These are phyloP conservation scores for Flammula alnicola DNA, from an alignment of 1,284 basidiomycete genomes.

Conservation along the genomic window DNA sequence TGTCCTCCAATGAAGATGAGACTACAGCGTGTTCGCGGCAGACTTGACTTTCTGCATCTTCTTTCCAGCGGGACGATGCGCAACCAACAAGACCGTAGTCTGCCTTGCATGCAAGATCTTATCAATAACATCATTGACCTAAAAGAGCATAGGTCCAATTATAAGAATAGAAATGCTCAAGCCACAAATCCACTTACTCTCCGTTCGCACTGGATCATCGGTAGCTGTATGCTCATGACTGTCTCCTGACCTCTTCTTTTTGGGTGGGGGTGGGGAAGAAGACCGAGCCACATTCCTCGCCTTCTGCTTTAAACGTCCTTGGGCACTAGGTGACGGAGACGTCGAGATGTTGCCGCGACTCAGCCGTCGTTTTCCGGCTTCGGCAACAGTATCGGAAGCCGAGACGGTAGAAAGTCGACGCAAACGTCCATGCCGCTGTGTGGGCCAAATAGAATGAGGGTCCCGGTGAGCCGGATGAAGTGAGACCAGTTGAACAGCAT, in stretches of 20 bases:
- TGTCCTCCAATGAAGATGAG: no score
- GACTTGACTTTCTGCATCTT: no score
- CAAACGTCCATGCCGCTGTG: slow-evolving; percentile 39
- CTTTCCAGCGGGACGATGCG: no score
- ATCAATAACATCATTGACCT: slow-evolving; percentile 92
- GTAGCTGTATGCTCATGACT: slow-evolving; percentile 31
- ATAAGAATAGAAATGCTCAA: neutral
- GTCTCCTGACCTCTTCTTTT: slow-evolving; percentile 50
- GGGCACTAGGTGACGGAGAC: slow-evolving; percentile 34
- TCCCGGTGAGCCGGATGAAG: slow-evolving; percentile 8
- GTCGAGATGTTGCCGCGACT: slow-evolving; percentile 31
- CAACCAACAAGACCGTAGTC: slow-evolving; percentile 89
- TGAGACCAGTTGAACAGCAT: slow-evolving; percentile 9
- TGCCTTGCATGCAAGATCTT: slow-evolving; percentile 78
- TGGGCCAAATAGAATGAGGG: slow-evolving; percentile 15
- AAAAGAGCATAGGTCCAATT: slow-evolving; percentile 11
- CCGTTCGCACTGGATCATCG: slow-evolving; percentile 77
- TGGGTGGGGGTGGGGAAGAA: slow-evolving; percentile 36
- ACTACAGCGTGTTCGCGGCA: no score
- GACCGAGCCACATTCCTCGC: slow-evolving; percentile 21
- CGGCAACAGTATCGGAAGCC: slow-evolving; percentile 54
- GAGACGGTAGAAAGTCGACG: slow-evolving; percentile 37
- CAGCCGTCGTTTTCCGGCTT: slow-evolving; percentile 36
- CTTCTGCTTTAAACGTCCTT: slow-evolving; percentile 34
- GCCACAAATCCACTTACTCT: slow-evolving; percentile 59